Evolutionary conservation across 306 rosid species (phyloP).

Genomic region (Glycine tomentella): DNA sequence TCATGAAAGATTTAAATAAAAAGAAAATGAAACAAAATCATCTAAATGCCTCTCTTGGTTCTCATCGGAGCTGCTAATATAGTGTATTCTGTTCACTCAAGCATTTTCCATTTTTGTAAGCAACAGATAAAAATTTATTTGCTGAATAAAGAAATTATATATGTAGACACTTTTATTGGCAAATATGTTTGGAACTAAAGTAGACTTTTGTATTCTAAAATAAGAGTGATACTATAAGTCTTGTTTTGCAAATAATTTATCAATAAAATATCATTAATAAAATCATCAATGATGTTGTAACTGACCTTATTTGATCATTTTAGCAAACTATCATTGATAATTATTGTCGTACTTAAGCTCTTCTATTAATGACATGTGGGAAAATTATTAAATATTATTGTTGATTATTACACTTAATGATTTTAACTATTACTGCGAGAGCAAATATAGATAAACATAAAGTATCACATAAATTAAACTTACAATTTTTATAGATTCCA

Average conservation of each 20-base stretch:
- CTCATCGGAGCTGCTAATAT: not conserved
- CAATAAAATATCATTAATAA: not conserved
- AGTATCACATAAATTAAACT: not conserved
- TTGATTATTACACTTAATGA: not conserved
- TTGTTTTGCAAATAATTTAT: not conserved
- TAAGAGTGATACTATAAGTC: not conserved
- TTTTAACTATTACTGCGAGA: not conserved
- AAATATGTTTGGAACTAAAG: not conserved
- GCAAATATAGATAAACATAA: not conserved
- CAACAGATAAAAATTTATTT: not conserved
- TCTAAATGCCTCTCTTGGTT: slow-evolving; percentile 5
- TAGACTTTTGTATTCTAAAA: not conserved
- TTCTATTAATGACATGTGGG: not conserved
- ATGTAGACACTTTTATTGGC: not conserved
- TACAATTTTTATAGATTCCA: not conserved
- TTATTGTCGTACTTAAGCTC: slow-evolving; percentile 13
- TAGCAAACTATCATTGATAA: slow-evolving; percentile 1
- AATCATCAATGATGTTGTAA: not conserved
- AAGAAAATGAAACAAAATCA: not conserved
- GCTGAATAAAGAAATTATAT: not conserved
- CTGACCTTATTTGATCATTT: slow-evolving; percentile 14
- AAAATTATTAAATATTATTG: not conserved
- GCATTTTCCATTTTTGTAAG: not conserved
- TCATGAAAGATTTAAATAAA: not conserved
- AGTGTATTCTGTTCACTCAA: not conserved